A percentile compares a stretch with the other conserved stretches of the same genome.
phyloP scores from a whole-genome alignment of 805 yeast genomes.

The Candida rishiriensis region DNA sequence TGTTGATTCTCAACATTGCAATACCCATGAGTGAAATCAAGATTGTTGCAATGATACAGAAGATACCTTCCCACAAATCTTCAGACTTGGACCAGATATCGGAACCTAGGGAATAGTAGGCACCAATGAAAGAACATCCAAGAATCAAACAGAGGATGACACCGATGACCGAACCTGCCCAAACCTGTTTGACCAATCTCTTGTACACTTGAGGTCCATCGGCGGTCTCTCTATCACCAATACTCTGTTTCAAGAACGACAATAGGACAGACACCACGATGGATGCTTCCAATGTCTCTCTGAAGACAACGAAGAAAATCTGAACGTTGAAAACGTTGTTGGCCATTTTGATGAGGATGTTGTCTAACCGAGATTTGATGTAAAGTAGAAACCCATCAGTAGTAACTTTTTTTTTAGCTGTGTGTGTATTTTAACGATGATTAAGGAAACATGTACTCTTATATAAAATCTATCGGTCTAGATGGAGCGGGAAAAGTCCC shows the following conservation, averaged over 20 bases:
- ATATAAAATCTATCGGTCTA: no score
- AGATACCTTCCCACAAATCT: conserved; percentile 96
- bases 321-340: conserved; percentile 57
- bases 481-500: no score
- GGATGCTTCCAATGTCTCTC: conserved; percentile 93
- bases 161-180: conserved; percentile 78
- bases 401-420: no score
- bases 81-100: conserved; percentile 87
- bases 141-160: conserved; percentile 72
- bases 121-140: conserved; percentile 94
- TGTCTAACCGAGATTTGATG: no score
- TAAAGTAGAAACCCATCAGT: no score
- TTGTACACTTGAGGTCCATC: conserved; percentile 42
- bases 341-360: conserved; percentile 17
- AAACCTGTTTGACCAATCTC: conserved; percentile 70
- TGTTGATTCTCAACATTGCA: conserved; percentile 92
- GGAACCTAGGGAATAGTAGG: conserved; percentile 72
- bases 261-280: conserved; percentile 85
- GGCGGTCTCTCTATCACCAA: conserved; percentile 40
- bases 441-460: no score
- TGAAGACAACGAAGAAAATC: conserved; percentile 84
- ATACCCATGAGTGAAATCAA: conserved; percentile 93
- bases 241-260: conserved; percentile 87
- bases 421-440: no score
- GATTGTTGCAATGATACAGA: conserved; percentile 83